Evolutionary conservation across 2,329 filamentous ascomycete genomes (phyloP), one percentile per base, ranked within the genome.

Genomic region (Diaporthe sp.): DNA sequence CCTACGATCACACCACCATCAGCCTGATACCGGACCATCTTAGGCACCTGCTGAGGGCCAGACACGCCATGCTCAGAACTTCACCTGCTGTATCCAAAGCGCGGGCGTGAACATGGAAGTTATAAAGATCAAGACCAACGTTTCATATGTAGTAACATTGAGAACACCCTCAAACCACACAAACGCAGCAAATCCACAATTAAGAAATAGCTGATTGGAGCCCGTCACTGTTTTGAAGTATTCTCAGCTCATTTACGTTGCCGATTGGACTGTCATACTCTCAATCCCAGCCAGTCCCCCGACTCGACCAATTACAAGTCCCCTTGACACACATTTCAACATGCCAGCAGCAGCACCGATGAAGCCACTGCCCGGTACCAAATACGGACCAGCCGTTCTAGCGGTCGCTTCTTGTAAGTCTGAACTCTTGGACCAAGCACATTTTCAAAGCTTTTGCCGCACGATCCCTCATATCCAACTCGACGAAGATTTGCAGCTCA

Each of bases 1-100:
- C 38, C 58, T 67, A 22, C 40, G 17, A 74, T 75, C 74, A 74
- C 66, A 66, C 71, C 74, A 74, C 42, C 28, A 54, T 75, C 74
- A 75, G 64, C 38, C 57, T 57, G 66, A 60, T 28, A 71, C 40
- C 68, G 42, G 2, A 72, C 60, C 68, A 74, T 50, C 12, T 60
- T 67, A 42, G 40, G 52, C 58, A 60, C 52, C 68, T 61, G 33
- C 52, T 52, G 45, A 38, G 42, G 38, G 17, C 10, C 61, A 25
- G 70, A 73, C 70, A 75, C 47, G 70, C 54, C 70, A 75, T 72
- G 35, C 30, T 45, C 40, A 55, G 15, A 42, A 47, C 35, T 38
- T 28, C 42, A 25, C 42, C 28, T 25, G 19, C 30, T 42, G 15
- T 28, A 6, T 22, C n/a, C 22, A 28, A 19, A 22, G n/a, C 28